Percentiles rank a stretch among this genome's conserved stretches.
Evolutionary conservation across 2,329 filamentous ascomycete genomes (phyloP).

Genomic region (Fusarium compactum): DNA sequence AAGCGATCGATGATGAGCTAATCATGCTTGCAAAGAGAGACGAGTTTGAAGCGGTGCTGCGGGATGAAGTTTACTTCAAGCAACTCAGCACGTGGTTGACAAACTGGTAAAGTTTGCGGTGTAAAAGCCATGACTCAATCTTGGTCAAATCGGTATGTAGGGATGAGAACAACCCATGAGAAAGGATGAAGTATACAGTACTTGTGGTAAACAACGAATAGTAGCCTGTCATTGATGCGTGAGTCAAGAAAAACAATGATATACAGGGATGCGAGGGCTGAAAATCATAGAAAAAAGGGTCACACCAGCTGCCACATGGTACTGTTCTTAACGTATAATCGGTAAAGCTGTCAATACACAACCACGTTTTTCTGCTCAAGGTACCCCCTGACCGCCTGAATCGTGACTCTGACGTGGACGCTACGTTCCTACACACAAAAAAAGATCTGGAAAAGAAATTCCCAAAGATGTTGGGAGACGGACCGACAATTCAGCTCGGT

Average conservation of each 20-base stretch:
- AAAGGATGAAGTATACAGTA: slow-evolving; percentile 32
- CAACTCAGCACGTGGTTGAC: slow-evolving; percentile 43
- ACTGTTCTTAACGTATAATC: slow-evolving; percentile 4
- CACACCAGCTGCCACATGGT: slow-evolving; percentile 24
- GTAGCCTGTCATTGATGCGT: slow-evolving; percentile 11
- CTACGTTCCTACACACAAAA: slow-evolving; percentile 5
- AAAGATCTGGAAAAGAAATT: slow-evolving; percentile 4
- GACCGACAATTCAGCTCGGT: slow-evolving; percentile 39
- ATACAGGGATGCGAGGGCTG: slow-evolving; percentile 21
- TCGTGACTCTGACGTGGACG: slow-evolving; percentile 35
- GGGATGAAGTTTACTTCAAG: slow-evolving; percentile 39
- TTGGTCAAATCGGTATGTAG: slow-evolving; percentile 7
- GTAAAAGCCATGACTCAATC: slow-evolving; percentile 23
- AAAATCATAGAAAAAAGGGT: slow-evolving; percentile 12
- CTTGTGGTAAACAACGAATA: slow-evolving; percentile 3
- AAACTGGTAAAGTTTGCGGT: slow-evolving; percentile 37
- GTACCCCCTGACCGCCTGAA: slow-evolving; percentile 28
- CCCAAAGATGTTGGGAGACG: slow-evolving; percentile 23
- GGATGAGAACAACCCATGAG: not conserved
- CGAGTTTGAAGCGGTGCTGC: slow-evolving; percentile 40
- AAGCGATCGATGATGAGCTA: slow-evolving; percentile 28
- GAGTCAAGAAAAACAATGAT: slow-evolving; percentile 31
- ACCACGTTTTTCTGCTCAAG: slow-evolving; percentile 14
- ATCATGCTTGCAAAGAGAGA: slow-evolving; percentile 30
- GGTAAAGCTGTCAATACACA: slow-evolving; percentile 26